Base-by-base conservation (phyloP, 139 green algal genomes). In the Chlamydomonas incerta region DNA sequence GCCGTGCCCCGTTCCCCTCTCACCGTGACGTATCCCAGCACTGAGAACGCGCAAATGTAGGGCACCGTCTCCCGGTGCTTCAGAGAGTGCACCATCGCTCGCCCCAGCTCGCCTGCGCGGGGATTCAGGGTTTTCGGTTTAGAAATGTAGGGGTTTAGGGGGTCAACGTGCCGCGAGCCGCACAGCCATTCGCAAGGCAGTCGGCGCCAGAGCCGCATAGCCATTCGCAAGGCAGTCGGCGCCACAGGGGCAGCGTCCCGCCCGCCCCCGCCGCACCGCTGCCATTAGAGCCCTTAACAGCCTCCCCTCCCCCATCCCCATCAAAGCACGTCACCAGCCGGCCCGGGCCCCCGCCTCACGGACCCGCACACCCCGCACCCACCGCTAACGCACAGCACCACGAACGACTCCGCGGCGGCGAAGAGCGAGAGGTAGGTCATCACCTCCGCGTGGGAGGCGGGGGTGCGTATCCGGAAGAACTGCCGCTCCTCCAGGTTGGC, bases 401-500 rank as follows among this genome's bases (percentile, higher is more conserved):
- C 31, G 74, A 93, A 88, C 9, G 76, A 87, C 69, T 92, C 89
- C 9, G 58, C 71, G 6, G 88, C 83, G 34, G 91, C 91, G 70
- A 95, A 93, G n/a, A 87, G 28, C 17, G 71, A 89, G 23, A 93
- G 86, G 88, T 90, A 94, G 28, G 87, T 81, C 87, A 95, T 91
- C 26, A 95, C 89, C 68, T 95, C 90, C 18, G 89, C 72, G 50
- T 91, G 86, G 35, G 63, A 77, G 50, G 81, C 89, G 23, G 92
- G 91, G 26, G 37, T 72, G 34, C 86, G 74, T 60, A 91, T 93
- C 60, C 88, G 83, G 81, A 95, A 95, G 77, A 95, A 94, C 77
- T 90, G 87, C 57, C 82, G 83, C 81, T 95, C 92, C 88, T 95
- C 92, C 37, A 95, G 87, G 82, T 95, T 95, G 80, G 92, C 91